Percentiles rank a stretch among this genome's conserved stretches.
Evolutionary conservation across 768 basidiomycete genomes (phyloP).

Genomic region (Brasilioporus rufonigricans): DNA sequence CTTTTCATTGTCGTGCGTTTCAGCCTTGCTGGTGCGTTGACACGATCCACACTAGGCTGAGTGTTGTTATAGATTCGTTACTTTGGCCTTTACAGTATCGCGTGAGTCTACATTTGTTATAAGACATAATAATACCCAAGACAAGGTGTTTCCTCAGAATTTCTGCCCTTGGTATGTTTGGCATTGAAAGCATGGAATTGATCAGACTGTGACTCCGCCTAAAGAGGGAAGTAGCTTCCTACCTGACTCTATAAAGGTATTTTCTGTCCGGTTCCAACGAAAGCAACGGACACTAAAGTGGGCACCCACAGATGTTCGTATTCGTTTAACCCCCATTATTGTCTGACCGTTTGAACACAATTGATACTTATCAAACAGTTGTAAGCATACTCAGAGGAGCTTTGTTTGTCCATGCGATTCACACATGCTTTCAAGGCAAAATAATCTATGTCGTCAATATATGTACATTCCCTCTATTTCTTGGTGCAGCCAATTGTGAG

Average conservation of each 20-base stretch:
- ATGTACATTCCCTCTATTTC: neutral
- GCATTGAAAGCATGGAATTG: neutral
- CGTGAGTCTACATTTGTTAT: neutral
- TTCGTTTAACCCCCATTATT: neutral
- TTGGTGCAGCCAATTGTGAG: neutral
- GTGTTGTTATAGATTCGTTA: conserved; percentile 5
- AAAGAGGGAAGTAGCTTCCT: conserved; percentile 10
- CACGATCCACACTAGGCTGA: neutral
- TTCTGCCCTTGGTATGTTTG: neutral
- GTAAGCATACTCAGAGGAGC: neutral
- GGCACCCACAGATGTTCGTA: conserved; percentile 1
- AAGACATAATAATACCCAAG: neutral
- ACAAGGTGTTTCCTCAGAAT: neutral
- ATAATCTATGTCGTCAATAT: neutral
- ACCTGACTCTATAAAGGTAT: conserved; percentile 5
- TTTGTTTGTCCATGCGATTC: neutral
- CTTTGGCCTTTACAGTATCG: neutral
- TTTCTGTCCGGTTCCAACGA: neutral
- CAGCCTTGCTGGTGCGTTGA: neutral
- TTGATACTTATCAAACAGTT: neutral
- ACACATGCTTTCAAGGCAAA: neutral
- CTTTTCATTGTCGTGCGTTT: conserved; percentile 8
- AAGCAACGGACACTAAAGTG: neutral
- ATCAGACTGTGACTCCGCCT: neutral
- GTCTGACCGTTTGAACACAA: neutral